Evolutionary conservation across 495 filamentous ascomycete species (phyloP).

Genomic region (Aspergillus asperescens): DNA sequence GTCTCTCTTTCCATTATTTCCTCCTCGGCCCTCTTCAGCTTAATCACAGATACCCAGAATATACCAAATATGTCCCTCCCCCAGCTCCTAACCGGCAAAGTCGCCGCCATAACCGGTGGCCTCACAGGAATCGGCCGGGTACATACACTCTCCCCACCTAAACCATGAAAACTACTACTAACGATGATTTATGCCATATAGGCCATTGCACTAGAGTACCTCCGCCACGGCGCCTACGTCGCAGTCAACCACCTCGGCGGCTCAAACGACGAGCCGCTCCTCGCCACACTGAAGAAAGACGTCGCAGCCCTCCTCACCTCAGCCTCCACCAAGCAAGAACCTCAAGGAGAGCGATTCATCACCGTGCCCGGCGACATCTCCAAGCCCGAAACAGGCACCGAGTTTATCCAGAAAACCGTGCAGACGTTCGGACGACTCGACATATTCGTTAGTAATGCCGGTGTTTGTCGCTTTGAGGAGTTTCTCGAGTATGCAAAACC

Average conservation of each 20-base stretch:
- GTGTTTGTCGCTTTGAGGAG: slow-evolving; percentile 76
- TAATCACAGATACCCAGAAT: not conserved
- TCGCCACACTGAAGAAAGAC: slow-evolving; percentile 49
- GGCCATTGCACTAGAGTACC: slow-evolving; percentile 66
- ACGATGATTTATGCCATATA: slow-evolving; percentile 13
- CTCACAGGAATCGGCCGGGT: slow-evolving; percentile 69
- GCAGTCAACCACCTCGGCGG: slow-evolving; percentile 66
- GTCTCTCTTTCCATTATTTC: not conserved
- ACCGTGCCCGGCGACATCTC: slow-evolving; percentile 63
- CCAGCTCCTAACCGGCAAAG: slow-evolving; percentile 54
- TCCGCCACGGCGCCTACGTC: slow-evolving; percentile 64
- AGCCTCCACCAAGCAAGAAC: slow-evolving; percentile 23
- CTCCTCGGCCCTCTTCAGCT: not conserved
- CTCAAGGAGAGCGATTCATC: slow-evolving; percentile 37
- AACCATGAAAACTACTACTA: too few relatives aligned
- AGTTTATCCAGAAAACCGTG: slow-evolving; percentile 54
- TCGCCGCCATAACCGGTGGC: slow-evolving; percentile 70
- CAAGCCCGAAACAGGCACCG: slow-evolving; percentile 54
- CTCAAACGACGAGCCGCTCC: slow-evolving; percentile 45
- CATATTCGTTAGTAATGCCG: slow-evolving; percentile 84
- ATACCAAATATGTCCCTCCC: slow-evolving; percentile 25
- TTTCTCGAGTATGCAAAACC: slow-evolving; percentile 65
- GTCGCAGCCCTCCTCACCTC: slow-evolving; percentile 37
- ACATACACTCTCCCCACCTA: slow-evolving; percentile 3
- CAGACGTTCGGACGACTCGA: slow-evolving; percentile 59